Evolutionary conservation across 805 yeast genomes (phyloP).

Genomic region (Wickerhamiella spandovensis): DNA sequence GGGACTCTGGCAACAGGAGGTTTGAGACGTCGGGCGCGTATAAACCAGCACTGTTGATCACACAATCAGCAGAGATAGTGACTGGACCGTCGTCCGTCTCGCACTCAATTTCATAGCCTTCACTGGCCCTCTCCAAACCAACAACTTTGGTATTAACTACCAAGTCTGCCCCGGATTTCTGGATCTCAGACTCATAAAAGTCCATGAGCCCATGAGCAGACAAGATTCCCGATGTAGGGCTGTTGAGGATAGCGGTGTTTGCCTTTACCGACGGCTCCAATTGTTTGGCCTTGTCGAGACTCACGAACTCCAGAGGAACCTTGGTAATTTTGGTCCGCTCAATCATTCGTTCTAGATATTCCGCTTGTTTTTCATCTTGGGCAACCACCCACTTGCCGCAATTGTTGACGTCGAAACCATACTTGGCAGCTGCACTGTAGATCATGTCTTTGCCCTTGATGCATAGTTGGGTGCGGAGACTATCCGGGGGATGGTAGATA

Average conservation of each 20-base stretch:
- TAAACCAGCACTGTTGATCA: slow-evolving; percentile 71
- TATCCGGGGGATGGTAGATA: slow-evolving; percentile 57
- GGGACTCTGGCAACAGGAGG: slow-evolving; percentile 46
- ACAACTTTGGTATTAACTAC: slow-evolving; percentile 50
- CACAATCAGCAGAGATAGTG: slow-evolving; percentile 33
- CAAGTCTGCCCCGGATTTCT: slow-evolving; percentile 47
- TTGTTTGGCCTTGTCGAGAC: slow-evolving; percentile 31
- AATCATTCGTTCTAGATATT: slow-evolving; percentile 42
- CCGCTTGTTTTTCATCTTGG: slow-evolving; percentile 50
- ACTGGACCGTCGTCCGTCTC: slow-evolving; percentile 16
- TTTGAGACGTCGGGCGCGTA: slow-evolving; percentile 63
- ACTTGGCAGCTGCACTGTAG: slow-evolving; percentile 33
- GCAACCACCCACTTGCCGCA: slow-evolving; percentile 84
- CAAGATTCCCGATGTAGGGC: slow-evolving; percentile 77
- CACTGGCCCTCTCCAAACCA: slow-evolving; percentile 20
- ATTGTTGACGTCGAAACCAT: slow-evolving; percentile 42
- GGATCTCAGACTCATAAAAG: slow-evolving; percentile 41
- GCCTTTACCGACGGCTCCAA: slow-evolving; percentile 61
- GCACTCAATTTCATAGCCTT: slow-evolving; percentile 12
- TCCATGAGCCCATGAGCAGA: slow-evolving; percentile 67
- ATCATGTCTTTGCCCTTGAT: slow-evolving; percentile 59
- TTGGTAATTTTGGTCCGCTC: slow-evolving; percentile 37
- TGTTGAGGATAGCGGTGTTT: slow-evolving; percentile 43
- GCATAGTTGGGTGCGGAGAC: slow-evolving; percentile 58
- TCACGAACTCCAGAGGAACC: slow-evolving; percentile 46